Evolutionary conservation across 345 rosid genomes (phyloP).

Genomic region (Hevea brasiliensis): DNA sequence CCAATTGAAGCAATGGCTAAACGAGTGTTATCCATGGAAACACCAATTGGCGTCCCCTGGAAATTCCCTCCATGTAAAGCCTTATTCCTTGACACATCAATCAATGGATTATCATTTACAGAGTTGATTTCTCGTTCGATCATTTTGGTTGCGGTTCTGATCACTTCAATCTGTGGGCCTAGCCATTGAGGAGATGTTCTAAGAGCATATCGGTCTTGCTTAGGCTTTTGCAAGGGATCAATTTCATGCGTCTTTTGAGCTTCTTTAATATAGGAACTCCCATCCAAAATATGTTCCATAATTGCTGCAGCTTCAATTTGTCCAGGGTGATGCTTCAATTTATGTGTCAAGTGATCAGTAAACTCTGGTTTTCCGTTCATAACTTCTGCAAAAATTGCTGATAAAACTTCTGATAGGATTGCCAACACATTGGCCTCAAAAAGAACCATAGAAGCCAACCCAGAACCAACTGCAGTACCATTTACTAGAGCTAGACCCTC

Average conservation of each 20-base stretch:
- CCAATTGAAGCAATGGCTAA: slow-evolving; percentile 34
- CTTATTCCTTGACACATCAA: slow-evolving; percentile 31
- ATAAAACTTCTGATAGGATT: slow-evolving; percentile 28
- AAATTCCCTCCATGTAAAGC: slow-evolving; percentile 36
- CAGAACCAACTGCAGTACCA: slow-evolving; percentile 38
- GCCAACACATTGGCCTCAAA: slow-evolving; percentile 31
- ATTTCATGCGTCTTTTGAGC: slow-evolving; percentile 29
- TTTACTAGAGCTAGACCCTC: slow-evolving; percentile 36
- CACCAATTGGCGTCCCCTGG: slow-evolving; percentile 39
- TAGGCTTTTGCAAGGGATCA: slow-evolving; percentile 37
- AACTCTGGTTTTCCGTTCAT: slow-evolving; percentile 37
- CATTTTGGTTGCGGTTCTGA: slow-evolving; percentile 33
- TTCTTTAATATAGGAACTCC: slow-evolving; percentile 30
- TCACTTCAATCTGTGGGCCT: slow-evolving; percentile 36
- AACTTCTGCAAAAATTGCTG: slow-evolving; percentile 36
- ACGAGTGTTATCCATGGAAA: slow-evolving; percentile 38
- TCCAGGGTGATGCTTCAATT: slow-evolving; percentile 38
- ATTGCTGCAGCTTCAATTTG: slow-evolving; percentile 40
- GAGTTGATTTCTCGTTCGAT: slow-evolving; percentile 38
- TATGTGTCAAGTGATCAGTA: slow-evolving; percentile 36
- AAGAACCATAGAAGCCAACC: slow-evolving; percentile 29
- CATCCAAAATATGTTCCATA: slow-evolving; percentile 38
- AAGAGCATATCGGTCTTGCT: slow-evolving; percentile 34
- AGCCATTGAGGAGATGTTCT: slow-evolving; percentile 38
- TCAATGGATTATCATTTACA: slow-evolving; percentile 38